Evolutionary conservation across 2,329 filamentous ascomycete genomes (phyloP), one percentile per base, ranked within the genome.

Genomic region (Trematosphaeria pertusa): DNA sequence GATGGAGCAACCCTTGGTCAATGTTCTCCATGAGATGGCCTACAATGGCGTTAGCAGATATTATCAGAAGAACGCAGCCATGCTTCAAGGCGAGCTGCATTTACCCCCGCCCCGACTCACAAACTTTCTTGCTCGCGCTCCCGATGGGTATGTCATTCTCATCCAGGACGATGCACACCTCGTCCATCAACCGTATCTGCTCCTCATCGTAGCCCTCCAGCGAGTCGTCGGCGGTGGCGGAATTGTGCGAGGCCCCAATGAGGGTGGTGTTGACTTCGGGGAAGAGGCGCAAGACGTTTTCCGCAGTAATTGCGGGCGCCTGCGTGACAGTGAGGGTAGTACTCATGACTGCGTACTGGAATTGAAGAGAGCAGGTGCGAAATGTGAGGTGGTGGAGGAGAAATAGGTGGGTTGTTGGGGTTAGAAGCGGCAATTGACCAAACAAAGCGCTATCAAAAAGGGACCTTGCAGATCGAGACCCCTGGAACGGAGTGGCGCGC

Each of bases 21-120:
- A 99, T 99, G 78, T 99, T 99, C 75, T 89, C 89, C 94, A 99
- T 99, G 60, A 99, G 80, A 73, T 99, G 94, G 82, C 91, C 91
- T 96, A 34, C 20, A 34, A 4, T 26, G 10, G 28, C 35, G 49
- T 69, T 40, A 62, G 53, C 38, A 47, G 12, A 10, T n/a, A 5
- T 26, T n/a, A n/a, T n/a, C n/a, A n/a, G n/a, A n/a, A n/a, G n/a
- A n/a, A n/a, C 2, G 9, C 22, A n/a, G 17, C 22, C n/a, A 18
- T 35, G 19, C 15, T n/a, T 2, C 26, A 15, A n/a, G n/a, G 3
- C 5, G 28, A 20, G 34, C 19, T 38, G 7, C 17, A 34, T 33
- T 19, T 18, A 30, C 38, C 10, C 20, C 14, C 15, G 30, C 20
- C 44, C 43, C 28, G 40, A 81, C 87, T 61, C 77, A 96, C 94